Evolutionary conservation across 2,329 filamentous ascomycete species (phyloP).

Genomic region (Diaporthe citriasiana): DNA sequence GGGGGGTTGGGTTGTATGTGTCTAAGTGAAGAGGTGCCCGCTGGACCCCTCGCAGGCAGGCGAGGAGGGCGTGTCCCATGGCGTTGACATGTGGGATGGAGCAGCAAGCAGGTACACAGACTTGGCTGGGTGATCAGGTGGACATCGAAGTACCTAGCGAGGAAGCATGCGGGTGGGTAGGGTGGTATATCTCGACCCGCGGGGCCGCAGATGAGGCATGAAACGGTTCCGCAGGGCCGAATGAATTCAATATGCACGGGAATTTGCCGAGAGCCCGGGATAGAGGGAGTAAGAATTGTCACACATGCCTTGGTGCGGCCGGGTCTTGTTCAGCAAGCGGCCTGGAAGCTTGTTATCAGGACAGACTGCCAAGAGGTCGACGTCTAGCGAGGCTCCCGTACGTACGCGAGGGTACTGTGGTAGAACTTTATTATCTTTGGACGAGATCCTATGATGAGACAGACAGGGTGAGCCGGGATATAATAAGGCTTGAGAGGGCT

Average conservation of each 20-base stretch:
- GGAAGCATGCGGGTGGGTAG: conserved; percentile 4
- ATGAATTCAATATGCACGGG: conserved; percentile 34
- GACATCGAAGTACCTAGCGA: conserved; percentile 5
- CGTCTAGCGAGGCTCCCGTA: conserved; percentile 4
- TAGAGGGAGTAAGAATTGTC: conserved; percentile 23
- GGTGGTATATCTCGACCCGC: conserved; percentile 2
- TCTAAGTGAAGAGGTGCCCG: conserved; percentile 16
- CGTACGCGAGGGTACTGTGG: conserved; percentile 3
- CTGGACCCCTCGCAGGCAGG: conserved; percentile 1
- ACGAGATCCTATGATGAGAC: not conserved
- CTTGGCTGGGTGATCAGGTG: conserved; percentile 9
- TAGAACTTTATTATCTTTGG: conserved; percentile 11
- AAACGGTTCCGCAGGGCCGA: conserved; percentile 42
- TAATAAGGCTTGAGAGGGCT: not conserved
- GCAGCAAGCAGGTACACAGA: conserved; percentile 30
- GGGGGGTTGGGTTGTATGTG: not conserved
- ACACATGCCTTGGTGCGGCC: conserved; percentile 27
- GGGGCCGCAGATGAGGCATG: conserved; percentile 28
- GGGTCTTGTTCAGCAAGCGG: not conserved
- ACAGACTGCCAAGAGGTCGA: conserved; percentile 30
- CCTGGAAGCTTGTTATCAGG: not conserved
- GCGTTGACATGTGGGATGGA: conserved; percentile 39
- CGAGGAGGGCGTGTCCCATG: conserved; percentile 13
- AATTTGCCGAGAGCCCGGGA: conserved; percentile 38
- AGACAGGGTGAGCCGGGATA: conserved; percentile 24